Evolutionary conservation across 2,329 filamentous ascomycete species (phyloP), one percentile per base, ranked within the genome.

Genomic region (Boeremia exigua): DNA sequence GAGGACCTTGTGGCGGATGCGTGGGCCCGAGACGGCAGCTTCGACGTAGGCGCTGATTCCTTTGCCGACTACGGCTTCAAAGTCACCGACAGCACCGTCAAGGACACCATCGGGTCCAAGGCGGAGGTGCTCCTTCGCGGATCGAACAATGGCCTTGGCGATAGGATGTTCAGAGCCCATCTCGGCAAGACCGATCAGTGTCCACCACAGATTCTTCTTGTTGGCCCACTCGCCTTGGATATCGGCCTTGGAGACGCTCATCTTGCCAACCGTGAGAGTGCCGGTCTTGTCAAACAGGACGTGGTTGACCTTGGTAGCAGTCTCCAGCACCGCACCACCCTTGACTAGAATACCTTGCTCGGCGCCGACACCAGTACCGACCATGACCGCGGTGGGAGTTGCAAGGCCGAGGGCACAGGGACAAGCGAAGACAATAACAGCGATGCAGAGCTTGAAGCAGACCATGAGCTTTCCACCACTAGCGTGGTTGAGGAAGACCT

Each of bases 261-360:
- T 98, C 77, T 93, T 96, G 40, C 95, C 95, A 65, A 95, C 86
- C 0, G 95, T 99, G 57, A 99, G 83, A 3, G 94, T 98, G 28
- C 94, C 94, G 1, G 94, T 98, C 83, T 98, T 98, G 80, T 98
- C 94, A 19, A 98, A 85, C 14, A 98, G 90, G 17, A 98, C 85
- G 65, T 96, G 90, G 1, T 88, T 96, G 63, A 98, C 85, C 75
- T 92, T 94, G 8, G 92, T 98, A 0, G 92, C 90, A 4, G 86
- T 92, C 79, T 99, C 94, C 3, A 99, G 81, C 28, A 93, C 92
- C 36, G 91, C 93, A 52, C 95, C 95, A 50, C 95, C 94, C 78
- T 99, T 99, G 74, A 98, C 92, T n/a, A 99, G 81, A 65, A 99
- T 99, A 23, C 95, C 95, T 66, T 96, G 89, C 76, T 97, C 91